Base-by-base conservation (phyloP, 257 asterid genomes). In the Scutellaria minor region DNA sequence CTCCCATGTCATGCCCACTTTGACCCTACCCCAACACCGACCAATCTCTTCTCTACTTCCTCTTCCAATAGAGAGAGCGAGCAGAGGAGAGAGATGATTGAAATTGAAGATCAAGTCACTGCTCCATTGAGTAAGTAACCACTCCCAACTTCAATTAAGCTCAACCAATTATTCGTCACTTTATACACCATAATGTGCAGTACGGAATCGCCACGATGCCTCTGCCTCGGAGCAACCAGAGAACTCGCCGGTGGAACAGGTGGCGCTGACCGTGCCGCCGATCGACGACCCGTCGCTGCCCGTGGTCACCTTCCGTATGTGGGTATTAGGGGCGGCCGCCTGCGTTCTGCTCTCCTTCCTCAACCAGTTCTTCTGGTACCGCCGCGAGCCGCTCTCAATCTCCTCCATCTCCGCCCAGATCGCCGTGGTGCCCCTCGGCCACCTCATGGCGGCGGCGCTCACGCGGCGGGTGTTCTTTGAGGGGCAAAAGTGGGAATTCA, bases 311-410 rank as follows among this genome's bases (percentile, higher is more conserved):
- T 92, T 92, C 83, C 96, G 98, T 56, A 82, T 85, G 87, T 92
- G 94, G 94, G 68, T 74, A 3, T 76, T 90, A 39, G 98, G 96
- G 6, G 64, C 89, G 20, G 47, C 80, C 12, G 85, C 96, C 24
- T 92, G 98, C 80, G 67, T 79, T 13, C 81, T 86, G 15, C 90
- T 92, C 77, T 92, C 98, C 13, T 89, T 92, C 83, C 96, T 92
- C 85, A 92, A 92, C 72, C 96, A 92, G 66, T 90, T 90, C 89
- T 92, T 90, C 85, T 92, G 90, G 91, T 92, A 84, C 90, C 90
- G 97, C 71, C 86, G 89, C 44, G 96, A 92, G 83, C 97, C 98
- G 58, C 92, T 92, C 22, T 75, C 98, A 2, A 83, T 92, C 74
- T 80, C 86, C 48, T 82, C 94, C 5, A 85, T 90, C 85, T 88